phyloP scores from a whole-genome alignment of 2,329 filamentous ascomycete genomes.

The Aspergillus aculeatinus region DNA sequence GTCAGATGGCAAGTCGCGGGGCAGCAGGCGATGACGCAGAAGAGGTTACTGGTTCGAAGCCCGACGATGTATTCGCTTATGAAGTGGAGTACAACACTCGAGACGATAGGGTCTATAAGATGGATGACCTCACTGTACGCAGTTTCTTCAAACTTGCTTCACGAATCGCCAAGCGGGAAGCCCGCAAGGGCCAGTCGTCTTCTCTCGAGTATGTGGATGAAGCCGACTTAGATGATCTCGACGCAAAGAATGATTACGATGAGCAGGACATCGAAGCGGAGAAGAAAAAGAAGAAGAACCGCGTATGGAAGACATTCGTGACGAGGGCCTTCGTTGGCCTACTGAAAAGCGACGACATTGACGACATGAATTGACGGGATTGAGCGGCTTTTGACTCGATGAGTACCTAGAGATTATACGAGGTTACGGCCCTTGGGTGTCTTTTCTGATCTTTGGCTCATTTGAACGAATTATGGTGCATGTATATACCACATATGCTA shows the following conservation, averaged over 20 bases:
- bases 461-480: background rate
- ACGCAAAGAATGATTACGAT: background rate
- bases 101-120: slow-evolving; percentile 69
- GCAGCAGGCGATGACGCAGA: slow-evolving; percentile 27
- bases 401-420: background rate
- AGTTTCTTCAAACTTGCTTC: slow-evolving; percentile 78
- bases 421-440: slow-evolving; percentile 1
- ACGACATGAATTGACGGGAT: slow-evolving; percentile 28
- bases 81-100: slow-evolving; percentile 85
- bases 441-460: background rate
- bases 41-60: slow-evolving; percentile 47
- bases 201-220: slow-evolving; percentile 9
- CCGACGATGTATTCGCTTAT: slow-evolving; percentile 63
- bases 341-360: slow-evolving; percentile 64
- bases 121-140: slow-evolving; percentile 80
- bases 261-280: slow-evolving; percentile 28
- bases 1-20: slow-evolving; percentile 52
- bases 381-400: background rate
- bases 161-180: slow-evolving; percentile 61
- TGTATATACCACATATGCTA: slow-evolving; percentile 3
- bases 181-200: slow-evolving; percentile 9
- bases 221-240: background rate
- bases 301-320: slow-evolving; percentile 76
- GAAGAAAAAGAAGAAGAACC: slow-evolving; percentile 50
- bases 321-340: slow-evolving; percentile 77